Evolutionary conservation across 2,329 filamentous ascomycete species (phyloP), one percentile per base, ranked within the genome.

Genomic region (Fusarium multiceps): DNA sequence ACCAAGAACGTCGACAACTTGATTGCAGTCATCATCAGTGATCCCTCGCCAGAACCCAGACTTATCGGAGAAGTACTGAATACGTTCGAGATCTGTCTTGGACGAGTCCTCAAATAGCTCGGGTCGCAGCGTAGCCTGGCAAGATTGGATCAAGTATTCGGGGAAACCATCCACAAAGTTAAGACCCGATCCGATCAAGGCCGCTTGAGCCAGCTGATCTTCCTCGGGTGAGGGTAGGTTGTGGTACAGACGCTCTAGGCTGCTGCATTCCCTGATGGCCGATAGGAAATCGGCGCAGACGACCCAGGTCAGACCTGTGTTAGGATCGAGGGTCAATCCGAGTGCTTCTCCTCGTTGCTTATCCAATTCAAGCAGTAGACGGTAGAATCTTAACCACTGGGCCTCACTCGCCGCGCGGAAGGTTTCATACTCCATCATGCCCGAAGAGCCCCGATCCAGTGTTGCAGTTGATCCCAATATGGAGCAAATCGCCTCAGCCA

Each of bases 361-460:
- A 77, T 98, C 94, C 42, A 99, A 83, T 77, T 97, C 94, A 14
- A 92, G 86, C 20, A 97, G 86, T 20, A 98, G 86, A 32, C 94
- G 90, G 82, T 94, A 97, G 79, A 97, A 97, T 53, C 92, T 89
- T 68, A 92, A 89, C 96, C 96, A 99, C 78, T 97, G 94, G 13
- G 88, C 86, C 76, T 96, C 92, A 55, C 91, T 90, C 32, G 93
- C 90, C 34, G 85, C 83, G 59, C 92, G 87, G 77, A 94, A 96
- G 60, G 90, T 86, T 25, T 92, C 89, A 72, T 93, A 93, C 74
- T 97, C 92, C 80, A 93, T 88, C 28, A 86, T 87, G 16, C 89
- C 89, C 16, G 88, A 85, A 12, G 88, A 82, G 30, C 83, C 84
- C 56, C 88, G 89, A 46, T 88, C 86, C 37, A 94, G 82, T 1